Conservation (phyloP, 1,284 basidiomycete genomes). For the Bondarzewia mesenterica region DNA sequence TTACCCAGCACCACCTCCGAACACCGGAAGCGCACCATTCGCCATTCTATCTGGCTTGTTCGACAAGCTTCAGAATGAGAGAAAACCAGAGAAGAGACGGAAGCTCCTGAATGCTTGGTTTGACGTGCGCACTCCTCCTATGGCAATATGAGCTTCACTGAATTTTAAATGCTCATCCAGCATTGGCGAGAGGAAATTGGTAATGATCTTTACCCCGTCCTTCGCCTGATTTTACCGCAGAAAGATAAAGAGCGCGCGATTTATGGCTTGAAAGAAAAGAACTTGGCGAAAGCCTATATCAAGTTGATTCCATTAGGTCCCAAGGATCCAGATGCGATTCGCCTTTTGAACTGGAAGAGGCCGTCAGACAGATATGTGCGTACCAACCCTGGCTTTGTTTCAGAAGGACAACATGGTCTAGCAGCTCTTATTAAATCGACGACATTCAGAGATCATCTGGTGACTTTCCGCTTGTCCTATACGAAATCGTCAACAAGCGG, state of each 20-base stretch:
- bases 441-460: slow-evolving; percentile 58
- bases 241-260: slow-evolving; percentile 86
- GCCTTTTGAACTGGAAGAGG: slow-evolving; percentile 85
- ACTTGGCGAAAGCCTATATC: slow-evolving; percentile 84
- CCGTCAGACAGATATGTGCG: slow-evolving; percentile 63
- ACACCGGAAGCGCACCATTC: slow-evolving; percentile 61
- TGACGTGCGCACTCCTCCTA: slow-evolving; percentile 41
- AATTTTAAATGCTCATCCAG: slow-evolving; percentile 26
- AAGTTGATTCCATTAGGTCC: slow-evolving; percentile 76
- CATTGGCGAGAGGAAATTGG: slow-evolving; percentile 74
- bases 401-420: no score
- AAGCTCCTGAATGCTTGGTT: slow-evolving; percentile 65
- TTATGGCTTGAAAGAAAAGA: slow-evolving; percentile 89
- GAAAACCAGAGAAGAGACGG: slow-evolving; percentile 61
- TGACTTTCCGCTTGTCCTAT: slow-evolving; percentile 81
- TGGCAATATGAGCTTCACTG: background rate
- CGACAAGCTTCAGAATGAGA: slow-evolving; percentile 58
- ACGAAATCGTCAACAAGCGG: slow-evolving; percentile 77
- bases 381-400: no score
- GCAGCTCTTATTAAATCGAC: background rate
- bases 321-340: slow-evolving; percentile 71
- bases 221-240: slow-evolving; percentile 76
- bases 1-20: slow-evolving; percentile 51
- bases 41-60: slow-evolving; percentile 58
- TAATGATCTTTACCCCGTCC: slow-evolving; percentile 65